Base-by-base conservation (phyloP, 305 asterid species). In the Salvia sclarea region DNA sequence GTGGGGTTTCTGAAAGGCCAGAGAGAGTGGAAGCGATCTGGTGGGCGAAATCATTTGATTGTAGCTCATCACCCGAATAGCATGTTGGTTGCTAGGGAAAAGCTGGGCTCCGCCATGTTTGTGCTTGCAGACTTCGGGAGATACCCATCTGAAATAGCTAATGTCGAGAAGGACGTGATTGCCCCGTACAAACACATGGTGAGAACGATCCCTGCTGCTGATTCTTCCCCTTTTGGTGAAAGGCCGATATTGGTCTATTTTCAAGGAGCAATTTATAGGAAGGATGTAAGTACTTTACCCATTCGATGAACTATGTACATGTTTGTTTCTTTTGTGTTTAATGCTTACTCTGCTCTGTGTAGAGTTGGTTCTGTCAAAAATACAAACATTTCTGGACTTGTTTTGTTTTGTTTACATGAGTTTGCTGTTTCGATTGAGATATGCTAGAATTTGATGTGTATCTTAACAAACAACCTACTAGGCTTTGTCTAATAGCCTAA, bases 161-260 rank as follows among this genome's bases (percentile, higher is more conserved):
- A 92, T 68, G 71, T 88, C 22, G 80, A 83, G 25, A 92, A 92
- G 83, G 97, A 92, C 78, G 81, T 90, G 9, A 85, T 92, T 76
- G 97, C 96, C 58, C 97, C 97, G 17, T 92, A 90, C 71, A 88
- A 85, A 77, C 96, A 92, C 71, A 82, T 88, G 90, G 97, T 92
- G 20, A 83, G 72, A 73, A 66, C 84, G 2, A 68, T 86, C 56
- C 67, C 72, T 8, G 76, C 72, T 14, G 70, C 50, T 25, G 61
- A 75, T 21, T 91, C 95, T 0, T 52, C 80, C 28, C 64, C 90
- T 5, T 91, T 86, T n/a, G 61, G 60, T 41, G 78, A 80, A 22
- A 77, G 96, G 43, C 76, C 80, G 18, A 88, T 66, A 4, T 76
- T 88, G 83, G 78, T 70, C 63, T 91, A 85, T 69, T 91, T 91